These are phyloP conservation scores for Hyaloscypha bicolor DNA, from an alignment of 495 filamentous ascomycete genomes.

Conservation along the genomic window DNA sequence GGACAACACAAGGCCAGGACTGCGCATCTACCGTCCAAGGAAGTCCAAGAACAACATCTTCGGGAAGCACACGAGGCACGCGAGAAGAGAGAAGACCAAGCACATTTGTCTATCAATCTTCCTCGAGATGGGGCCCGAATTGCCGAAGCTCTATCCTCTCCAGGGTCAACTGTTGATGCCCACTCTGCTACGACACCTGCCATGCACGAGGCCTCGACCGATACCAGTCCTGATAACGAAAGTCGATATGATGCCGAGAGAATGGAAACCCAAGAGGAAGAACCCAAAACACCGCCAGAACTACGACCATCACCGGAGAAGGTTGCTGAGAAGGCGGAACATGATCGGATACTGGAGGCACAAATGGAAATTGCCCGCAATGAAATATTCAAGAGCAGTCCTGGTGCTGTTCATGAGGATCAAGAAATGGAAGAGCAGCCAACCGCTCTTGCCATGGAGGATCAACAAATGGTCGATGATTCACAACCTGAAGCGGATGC, in stretches of 20 bases:
- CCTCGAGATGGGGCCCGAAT: slow-evolving; percentile 16
- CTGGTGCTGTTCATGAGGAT: slow-evolving; percentile 37
- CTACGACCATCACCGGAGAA: slow-evolving; percentile 33
- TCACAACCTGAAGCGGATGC: slow-evolving; percentile 3
- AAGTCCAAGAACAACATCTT: slow-evolving; percentile 29
- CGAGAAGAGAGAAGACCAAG: slow-evolving; percentile 23
- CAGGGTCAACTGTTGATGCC: slow-evolving; percentile 44
- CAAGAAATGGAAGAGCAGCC: slow-evolving; percentile 33
- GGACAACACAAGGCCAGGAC: slow-evolving; percentile 26
- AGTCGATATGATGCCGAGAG: slow-evolving; percentile 39
- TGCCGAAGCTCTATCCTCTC: slow-evolving; percentile 44
- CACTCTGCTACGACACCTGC: slow-evolving; percentile 43
- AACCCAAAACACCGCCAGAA: slow-evolving; percentile 33
- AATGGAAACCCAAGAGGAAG: slow-evolving; percentile 26
- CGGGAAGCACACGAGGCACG: slow-evolving; percentile 32
- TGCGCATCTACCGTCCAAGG: slow-evolving; percentile 31
- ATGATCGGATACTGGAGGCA: slow-evolving; percentile 37
- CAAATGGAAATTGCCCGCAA: slow-evolving; percentile 41
- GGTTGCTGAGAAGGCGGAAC: slow-evolving; percentile 40
- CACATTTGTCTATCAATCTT: slow-evolving; percentile 24
- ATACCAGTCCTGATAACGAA: slow-evolving; percentile 58
- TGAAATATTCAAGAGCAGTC: slow-evolving; percentile 35
- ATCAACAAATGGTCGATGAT: slow-evolving; percentile 4
- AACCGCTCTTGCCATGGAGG: slow-evolving; percentile 2
- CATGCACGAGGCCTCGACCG: slow-evolving; percentile 46